Evolutionary conservation across 2,329 filamentous ascomycete genomes (phyloP).

Genomic region (Ophiostoma montium): DNA sequence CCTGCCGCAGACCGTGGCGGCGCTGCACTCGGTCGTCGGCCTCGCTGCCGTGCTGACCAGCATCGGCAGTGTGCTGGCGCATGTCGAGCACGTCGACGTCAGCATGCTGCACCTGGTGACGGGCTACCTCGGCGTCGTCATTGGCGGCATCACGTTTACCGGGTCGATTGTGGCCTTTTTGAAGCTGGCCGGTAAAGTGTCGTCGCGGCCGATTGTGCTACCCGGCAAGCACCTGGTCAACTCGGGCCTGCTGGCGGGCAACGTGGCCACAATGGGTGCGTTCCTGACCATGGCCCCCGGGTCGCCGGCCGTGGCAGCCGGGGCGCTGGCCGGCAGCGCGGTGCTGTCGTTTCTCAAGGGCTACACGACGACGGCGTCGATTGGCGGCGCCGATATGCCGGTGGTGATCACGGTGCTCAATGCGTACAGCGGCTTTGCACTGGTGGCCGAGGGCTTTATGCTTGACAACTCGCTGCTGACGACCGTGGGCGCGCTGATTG

Average conservation of each 20-base stretch:
- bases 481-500: constrained; percentile 74
- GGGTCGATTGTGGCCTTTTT: constrained; percentile 81
- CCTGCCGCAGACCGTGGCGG: constrained; percentile 78
- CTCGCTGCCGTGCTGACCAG: constrained; percentile 79
- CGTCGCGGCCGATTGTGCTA: constrained; percentile 58
- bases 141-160: constrained; percentile 82
- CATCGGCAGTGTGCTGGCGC: constrained; percentile 70
- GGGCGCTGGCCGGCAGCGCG: constrained; percentile 62
- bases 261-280: constrained; percentile 69
- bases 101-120: constrained; percentile 73
- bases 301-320: constrained; percentile 63
- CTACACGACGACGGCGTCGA: constrained; percentile 74
- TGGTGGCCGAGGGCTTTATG: constrained; percentile 88
- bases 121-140: constrained; percentile 73
- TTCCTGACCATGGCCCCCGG: constrained; percentile 74
- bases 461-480: constrained; percentile 74
- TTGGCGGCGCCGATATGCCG: constrained; percentile 89
- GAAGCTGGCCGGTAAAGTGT: constrained; percentile 73
- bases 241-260: constrained; percentile 56
- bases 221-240: constrained; percentile 68
- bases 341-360: constrained; percentile 72
- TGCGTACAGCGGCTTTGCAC: constrained; percentile 78
- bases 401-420: constrained; percentile 86
- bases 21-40: constrained; percentile 79
- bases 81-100: constrained; percentile 44